Evolutionary conservation across 805 yeast genomes (phyloP), one percentile per base, ranked within the genome.

Genomic region (Cyberlindnera petersonii): DNA sequence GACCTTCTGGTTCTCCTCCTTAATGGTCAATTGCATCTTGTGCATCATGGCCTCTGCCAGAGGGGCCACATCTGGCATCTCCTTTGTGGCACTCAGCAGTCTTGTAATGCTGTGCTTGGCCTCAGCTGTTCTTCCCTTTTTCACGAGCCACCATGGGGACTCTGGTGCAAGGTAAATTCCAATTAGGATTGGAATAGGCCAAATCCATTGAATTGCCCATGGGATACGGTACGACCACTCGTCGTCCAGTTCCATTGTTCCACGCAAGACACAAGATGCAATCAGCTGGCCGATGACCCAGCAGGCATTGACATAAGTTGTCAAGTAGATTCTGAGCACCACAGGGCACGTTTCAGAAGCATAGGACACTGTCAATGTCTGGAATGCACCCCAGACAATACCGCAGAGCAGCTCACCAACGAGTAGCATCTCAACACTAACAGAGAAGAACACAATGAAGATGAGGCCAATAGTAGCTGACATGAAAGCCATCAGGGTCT

Each of bases 91-190:
- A 4, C 43, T 33, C 1, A 50, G 28, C 6, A 53, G 16, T 40
- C 55, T 53, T 46, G 53, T 53, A 31, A 65, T 39, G 10, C 63
- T 49, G 9, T 42, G 37, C 36, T 52, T 59, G 20, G 72, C 72
- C 15, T 66, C 66, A 4, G 44, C 58, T 17, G 44, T 29, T 35
- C 50, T 50, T 10, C 66, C 68, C 22, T 59, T 58, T 42, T 60
- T 66, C 21, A 62, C 63, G 37, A 68, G 55, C 68, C 65, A 68
- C 71, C 71, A 69, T 10, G 75, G 75, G 9, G 72, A 66, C 34
- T 70, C 74, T 1, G 75, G 74, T 17, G 72, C 68, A 10, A 66
- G 48, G 38, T 40, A 63, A 20, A 66, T 60, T 33, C 61, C 62
- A 19, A 66, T 43, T 31, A 63, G 55, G 45, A 49, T 40, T 13